These are phyloP conservation scores for Synchytrium microbalum DNA, from an alignment of 371 early-diverging fungal species.

Conservation along the genomic window DNA sequence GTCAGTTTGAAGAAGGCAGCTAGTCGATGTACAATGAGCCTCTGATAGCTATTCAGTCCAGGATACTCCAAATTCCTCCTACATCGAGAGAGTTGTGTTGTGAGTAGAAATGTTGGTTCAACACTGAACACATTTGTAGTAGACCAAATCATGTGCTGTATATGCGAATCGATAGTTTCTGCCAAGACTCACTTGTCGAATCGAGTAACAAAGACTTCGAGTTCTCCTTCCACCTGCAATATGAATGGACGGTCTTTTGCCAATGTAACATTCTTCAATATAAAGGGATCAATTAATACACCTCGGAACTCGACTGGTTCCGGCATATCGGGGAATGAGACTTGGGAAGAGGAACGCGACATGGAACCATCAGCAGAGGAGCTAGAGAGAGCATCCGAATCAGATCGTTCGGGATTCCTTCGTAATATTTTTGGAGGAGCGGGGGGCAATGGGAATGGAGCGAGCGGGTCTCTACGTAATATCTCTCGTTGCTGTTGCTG, in stretches of 20 bases:
- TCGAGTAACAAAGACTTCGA: neutral
- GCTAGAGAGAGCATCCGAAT: neutral
- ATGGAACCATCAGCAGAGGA: neutral
- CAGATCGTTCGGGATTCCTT: neutral
- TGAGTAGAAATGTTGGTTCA: too few species aligned
- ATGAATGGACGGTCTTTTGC: neutral
- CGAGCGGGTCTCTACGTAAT: neutral
- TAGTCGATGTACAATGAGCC: conserved; percentile 63
- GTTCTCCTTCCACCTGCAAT: neutral
- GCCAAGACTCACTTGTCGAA: too few species aligned
- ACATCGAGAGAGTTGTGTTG: too few species aligned
- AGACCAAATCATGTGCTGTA: too few species aligned
- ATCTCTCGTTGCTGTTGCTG: too few species aligned
- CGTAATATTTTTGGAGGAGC: neutral
- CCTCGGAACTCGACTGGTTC: neutral
- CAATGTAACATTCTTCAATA: neutral
- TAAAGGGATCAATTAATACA: neutral
- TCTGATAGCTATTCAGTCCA: conserved; percentile 68
- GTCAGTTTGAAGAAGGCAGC: conserved; percentile 63
- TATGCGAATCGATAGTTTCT: too few species aligned
- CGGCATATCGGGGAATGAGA: neutral
- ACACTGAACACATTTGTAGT: too few species aligned
- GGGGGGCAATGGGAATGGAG: neutral
- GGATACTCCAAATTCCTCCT: conserved; percentile 46
- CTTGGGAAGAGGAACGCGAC: neutral